Evolutionary conservation across 1,284 basidiomycete species (phyloP), one percentile per base, ranked within the genome.

Genomic region (Agaricales sp.): DNA sequence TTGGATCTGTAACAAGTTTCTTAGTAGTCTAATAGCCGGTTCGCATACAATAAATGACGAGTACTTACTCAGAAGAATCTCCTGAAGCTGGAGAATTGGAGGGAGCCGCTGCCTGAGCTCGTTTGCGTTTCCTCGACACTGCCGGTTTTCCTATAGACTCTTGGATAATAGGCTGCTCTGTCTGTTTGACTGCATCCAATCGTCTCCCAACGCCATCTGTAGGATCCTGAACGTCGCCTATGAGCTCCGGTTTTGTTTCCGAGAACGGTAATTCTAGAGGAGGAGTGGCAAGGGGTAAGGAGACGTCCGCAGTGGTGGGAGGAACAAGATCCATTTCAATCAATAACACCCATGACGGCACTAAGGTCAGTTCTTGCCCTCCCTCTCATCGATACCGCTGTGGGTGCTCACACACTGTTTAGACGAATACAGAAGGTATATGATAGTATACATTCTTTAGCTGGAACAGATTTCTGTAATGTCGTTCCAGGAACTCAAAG

Each of bases 401-500:
- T 20, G 18, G 6, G 6, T 16, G 16, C 16, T 41, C 39, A 41
- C 19, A n/a, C 13, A 16, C 4, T 8, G 11, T 35, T 8, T 16
- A 41, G 39, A 20, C 6, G 39, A 16, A 41, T 41, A 11, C 39
- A 41, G 39, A 41, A 41, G 39, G 39, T 41, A n/a, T 18, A 41
- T 16, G n/a, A 35, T 35, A n/a, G n/a, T n/a, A n/a, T 30, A 30
- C 26, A 30, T 30, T 6, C 6, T 30, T 14, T 30, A 30, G 6
- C 26, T 30, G 14, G 14, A 30, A 6, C 26, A 30, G 26, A 6
- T 14, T 30, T 58, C 41, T 61, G 50, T 57, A 35, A 58, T 50
- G 37, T 51, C 23, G 35, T 21, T 48, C 8, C 55, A 87, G 84
- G 84, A 87, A 69, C 59, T 85, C 48, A 64, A 56, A 50, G 77